phyloP scores from a whole-genome alignment of 2,329 filamentous ascomycete genomes.

The Fusarium marasasianum region DNA sequence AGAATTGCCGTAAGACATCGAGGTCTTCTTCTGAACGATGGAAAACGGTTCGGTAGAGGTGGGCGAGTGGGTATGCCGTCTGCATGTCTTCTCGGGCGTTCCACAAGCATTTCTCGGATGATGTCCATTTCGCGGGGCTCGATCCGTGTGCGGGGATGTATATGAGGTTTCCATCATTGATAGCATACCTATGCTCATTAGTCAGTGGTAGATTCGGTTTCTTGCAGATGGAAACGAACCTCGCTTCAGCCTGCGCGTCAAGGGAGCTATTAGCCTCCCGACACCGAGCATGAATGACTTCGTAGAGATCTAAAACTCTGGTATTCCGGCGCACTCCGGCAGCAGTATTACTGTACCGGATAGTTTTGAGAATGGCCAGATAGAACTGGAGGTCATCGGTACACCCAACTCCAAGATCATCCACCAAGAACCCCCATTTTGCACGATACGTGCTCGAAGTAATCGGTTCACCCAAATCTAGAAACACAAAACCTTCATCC shows the following conservation, averaged over 20 bases:
- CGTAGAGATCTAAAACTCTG: conserved; percentile 31
- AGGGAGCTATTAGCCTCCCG: conserved; percentile 19
- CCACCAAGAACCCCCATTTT: conserved; percentile 36
- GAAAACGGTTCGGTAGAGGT: conserved; percentile 25
- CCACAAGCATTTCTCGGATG: conserved; percentile 24
- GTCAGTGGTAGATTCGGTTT: accelerated
- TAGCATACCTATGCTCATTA: not conserved
- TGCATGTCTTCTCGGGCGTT: conserved; percentile 24
- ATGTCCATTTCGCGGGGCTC: conserved; percentile 13
- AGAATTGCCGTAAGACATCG: conserved; percentile 30
- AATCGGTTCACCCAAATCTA: conserved; percentile 24
- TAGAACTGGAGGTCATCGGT: conserved; percentile 34
- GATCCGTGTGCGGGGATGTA: conserved; percentile 9
- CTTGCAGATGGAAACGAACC: not conserved
- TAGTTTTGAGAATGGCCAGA: conserved; percentile 13
- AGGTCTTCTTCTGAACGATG: conserved; percentile 11
- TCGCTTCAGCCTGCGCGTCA: not conserved
- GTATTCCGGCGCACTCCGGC: conserved; percentile 1
- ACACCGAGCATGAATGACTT: conserved; percentile 26
- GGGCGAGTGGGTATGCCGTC: conserved; percentile 18
- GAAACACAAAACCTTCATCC: conserved; percentile 19
- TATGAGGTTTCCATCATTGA: conserved; percentile 10
- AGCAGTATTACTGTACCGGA: conserved; percentile 1
- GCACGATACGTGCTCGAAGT: conserved; percentile 5
- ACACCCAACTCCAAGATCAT: conserved; percentile 22